Base-by-base conservation (phyloP, 1,139 yeast genomes). In the Taphrina populina region DNA sequence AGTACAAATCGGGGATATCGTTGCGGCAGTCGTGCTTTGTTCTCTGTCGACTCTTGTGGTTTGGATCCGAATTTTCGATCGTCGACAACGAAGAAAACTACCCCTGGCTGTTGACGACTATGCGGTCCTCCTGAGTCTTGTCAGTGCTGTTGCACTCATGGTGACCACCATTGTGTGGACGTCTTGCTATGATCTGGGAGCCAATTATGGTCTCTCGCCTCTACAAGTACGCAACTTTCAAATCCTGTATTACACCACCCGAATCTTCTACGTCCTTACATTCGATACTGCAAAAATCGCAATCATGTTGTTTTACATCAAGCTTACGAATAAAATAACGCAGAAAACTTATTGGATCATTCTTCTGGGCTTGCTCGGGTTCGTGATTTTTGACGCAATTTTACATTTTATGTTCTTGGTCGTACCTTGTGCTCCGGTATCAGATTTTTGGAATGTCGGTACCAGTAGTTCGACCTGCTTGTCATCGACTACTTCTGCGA, bases 241-340 rank as follows among this genome's bases (percentile, higher is more conserved):
- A 29, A 49, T 32, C 39, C 30, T 24, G 6, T 21, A 30, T 23
- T 49, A 49, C 40, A 19, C 33, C 37, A 39, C 39, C 10, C 27
- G 46, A n/a, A 10, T 49, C 11, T 35, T 49, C 33, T 49, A 49
- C n/a, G 54, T 39, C 19, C 17, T 49, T 17, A 39, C 43, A 7
- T 49, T 49, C 24, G 54, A 49, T 17, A 13, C 23, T 5, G 46
- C 54, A 11, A 49, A 49, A 33, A 21, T 49, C 10, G 45, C 54
- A 21, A 49, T 49, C 36, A 33, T 49, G 24, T 26, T 49, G 5
- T 49, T 49, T 26, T 49, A 49, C 40, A 21, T 23, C 5, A 49
- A 49, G 19, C 24, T 49, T 4, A 29, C 46, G 39, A 39, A 49
- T 19, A 21, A 36, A 4, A 26, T 26, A 17, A 39, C 44, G 19